Percentiles rank a stretch among this genome's conserved stretches.
These are phyloP conservation scores for Haematococcus lacustris DNA, from an alignment of 139 green algal species.

Conservation along the genomic window DNA sequence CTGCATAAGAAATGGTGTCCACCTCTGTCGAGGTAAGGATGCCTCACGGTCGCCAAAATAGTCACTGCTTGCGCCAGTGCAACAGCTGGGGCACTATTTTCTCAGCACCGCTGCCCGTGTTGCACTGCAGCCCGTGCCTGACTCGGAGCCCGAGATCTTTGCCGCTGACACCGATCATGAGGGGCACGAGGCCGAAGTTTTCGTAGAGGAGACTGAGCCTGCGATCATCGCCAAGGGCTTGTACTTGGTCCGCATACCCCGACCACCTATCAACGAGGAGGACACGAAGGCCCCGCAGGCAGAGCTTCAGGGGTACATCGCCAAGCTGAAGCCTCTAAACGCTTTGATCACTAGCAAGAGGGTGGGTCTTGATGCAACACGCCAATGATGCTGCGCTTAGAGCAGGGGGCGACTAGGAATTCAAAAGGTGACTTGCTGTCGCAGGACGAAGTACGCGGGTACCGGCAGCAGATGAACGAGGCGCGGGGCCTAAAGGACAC, in stretches of 20 bases:
- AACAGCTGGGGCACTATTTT: too few species aligned
- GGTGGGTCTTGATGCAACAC: constrained; percentile 24
- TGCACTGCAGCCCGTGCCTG: too few species aligned
- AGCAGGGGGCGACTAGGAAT: too few species aligned
- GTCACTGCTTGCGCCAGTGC: too few species aligned
- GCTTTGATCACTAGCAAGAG: constrained; percentile 25
- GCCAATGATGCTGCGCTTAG: too few species aligned
- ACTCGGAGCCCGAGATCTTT: too few species aligned
- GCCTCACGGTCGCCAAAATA: too few species aligned
- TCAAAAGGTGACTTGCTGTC: not conserved
- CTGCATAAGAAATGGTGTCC: too few species aligned
- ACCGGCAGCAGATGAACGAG: constrained; percentile 32
- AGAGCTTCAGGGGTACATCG: constrained; percentile 27
- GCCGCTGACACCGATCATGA: too few species aligned
- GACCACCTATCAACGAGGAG: constrained; percentile 34
- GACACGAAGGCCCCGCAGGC: constrained; percentile 28
- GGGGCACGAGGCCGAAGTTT: not conserved
- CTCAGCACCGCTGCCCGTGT: too few species aligned
- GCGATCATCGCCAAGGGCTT: constrained; percentile 12
- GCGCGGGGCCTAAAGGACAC: constrained; percentile 31
- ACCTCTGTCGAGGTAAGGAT: too few species aligned
- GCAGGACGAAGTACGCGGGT: constrained; percentile 40
- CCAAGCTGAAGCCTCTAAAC: constrained; percentile 44
- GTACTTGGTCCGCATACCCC: constrained; percentile 39
- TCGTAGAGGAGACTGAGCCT: constrained; percentile 5